These are phyloP conservation scores for Terfezia boudieri DNA, from an alignment of 495 filamentous ascomycete genomes.

Conservation along the genomic window DNA sequence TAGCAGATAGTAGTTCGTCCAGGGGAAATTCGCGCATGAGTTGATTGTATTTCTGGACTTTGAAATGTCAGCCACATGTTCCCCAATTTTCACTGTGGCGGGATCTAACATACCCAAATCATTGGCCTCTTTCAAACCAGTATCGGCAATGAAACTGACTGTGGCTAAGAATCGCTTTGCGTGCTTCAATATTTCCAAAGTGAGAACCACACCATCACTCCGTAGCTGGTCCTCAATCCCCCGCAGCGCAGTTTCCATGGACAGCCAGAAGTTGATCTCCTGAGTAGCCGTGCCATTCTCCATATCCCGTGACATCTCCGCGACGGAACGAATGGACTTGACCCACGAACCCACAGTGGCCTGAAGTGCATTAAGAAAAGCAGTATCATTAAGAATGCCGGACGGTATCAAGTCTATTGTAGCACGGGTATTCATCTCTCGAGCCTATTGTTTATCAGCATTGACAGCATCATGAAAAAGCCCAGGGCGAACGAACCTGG, in stretches of 20 bases:
- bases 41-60: slow-evolving; percentile 92
- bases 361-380: slow-evolving; percentile 82
- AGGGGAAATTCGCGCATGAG: slow-evolving; percentile 95
- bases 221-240: slow-evolving; percentile 69
- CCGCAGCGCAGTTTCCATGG: slow-evolving; percentile 79
- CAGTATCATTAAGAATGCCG: slow-evolving; percentile 52
- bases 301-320: slow-evolving; percentile 74
- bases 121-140: slow-evolving; percentile 78
- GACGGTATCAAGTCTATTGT: slow-evolving; percentile 54
- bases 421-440: slow-evolving; percentile 36
- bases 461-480: not conserved
- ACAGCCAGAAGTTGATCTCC: slow-evolving; percentile 96
- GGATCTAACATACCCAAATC: slow-evolving; percentile 32
- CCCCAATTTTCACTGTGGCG: not conserved
- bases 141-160: slow-evolving; percentile 86
- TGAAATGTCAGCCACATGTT: not conserved
- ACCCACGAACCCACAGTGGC: slow-evolving; percentile 91
- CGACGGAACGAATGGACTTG: slow-evolving; percentile 92
- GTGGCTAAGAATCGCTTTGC: slow-evolving; percentile 94
- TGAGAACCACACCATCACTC: slow-evolving; percentile 73
- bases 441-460: slow-evolving; percentile 24
- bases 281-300: slow-evolving; percentile 76
- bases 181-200: slow-evolving; percentile 78
- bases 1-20: slow-evolving; percentile 81
- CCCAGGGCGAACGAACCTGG: slow-evolving; percentile 18